Conservation (phyloP, 2,329 filamentous ascomycete genomes). For the Dactylellina leptospora region DNA sequence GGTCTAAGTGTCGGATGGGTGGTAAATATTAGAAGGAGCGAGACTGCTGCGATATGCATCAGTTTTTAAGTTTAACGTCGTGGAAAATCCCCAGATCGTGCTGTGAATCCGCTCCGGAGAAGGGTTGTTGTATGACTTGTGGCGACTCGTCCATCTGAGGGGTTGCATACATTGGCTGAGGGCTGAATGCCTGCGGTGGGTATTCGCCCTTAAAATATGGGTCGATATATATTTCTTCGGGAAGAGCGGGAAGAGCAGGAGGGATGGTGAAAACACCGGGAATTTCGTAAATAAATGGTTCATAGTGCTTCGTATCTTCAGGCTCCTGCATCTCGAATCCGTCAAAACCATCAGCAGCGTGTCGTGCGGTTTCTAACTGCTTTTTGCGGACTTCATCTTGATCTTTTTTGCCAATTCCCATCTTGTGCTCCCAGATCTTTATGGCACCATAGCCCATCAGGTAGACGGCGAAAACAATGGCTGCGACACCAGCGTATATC, state of each 20-base stretch:
- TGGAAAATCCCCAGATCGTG: conserved; percentile 43
- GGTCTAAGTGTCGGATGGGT: too few relatives aligned
- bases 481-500: conserved; percentile 36
- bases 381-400: conserved; percentile 22
- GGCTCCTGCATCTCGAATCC: conserved; percentile 49
- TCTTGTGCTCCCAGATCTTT: conserved; percentile 48
- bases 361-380: conserved; percentile 24
- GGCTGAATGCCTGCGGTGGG: conserved; percentile 43
- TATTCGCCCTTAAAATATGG: conserved; percentile 52
- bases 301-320: conserved; percentile 43
- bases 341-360: conserved; percentile 43
- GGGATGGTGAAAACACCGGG: conserved; percentile 48
- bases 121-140: conserved; percentile 34
- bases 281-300: conserved; percentile 49
- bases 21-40: too few relatives aligned
- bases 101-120: conserved; percentile 26
- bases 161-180: conserved; percentile 44
- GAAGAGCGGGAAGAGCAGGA: conserved; percentile 23
- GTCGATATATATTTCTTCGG: conserved; percentile 45
- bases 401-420: conserved; percentile 46
- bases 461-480: conserved; percentile 36
- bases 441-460: conserved; percentile 41
- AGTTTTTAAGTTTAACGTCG: conserved; percentile 41
- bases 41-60: not conserved
- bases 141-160: conserved; percentile 48